Base-by-base conservation (phyloP, 2,329 filamentous ascomycete species). In the Cordyceps fumosorosea region DNA sequence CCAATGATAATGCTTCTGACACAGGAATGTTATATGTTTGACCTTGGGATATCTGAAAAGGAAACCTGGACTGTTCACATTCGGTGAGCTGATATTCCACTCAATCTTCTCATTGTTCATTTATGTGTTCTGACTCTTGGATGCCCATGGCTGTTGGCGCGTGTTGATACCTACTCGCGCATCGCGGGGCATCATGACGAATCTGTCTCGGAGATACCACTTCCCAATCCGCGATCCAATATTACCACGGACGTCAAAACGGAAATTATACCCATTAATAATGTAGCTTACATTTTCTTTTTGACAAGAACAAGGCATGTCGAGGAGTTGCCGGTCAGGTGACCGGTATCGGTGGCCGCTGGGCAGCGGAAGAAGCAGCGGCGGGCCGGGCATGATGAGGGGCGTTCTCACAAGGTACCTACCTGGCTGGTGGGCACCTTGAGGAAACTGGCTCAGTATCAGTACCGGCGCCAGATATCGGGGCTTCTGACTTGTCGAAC, bases 251-350 rank as follows among this genome's bases (percentile, higher is more conserved):
- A 32, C 26, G 16, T 1, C 5, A 18, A 45, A 18, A 12, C 37
- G 5, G 20, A 22, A 5, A 7, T 50, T 4, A n/a, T 54, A 7
- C 3, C 34, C 7, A 52, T 52, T 20, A 16, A 14, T 20, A n/a
- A 8, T 26, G 24, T 16, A 26, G 16, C 11, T 29, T 54, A 37
- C 14, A 10, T 14, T 26, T 20, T 10, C 18, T 3, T 8, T 24
- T 3, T 20, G n/a, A 54, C 47, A 48, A 55, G 32, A 34, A 20
- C 10, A 60, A 11, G 50, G 29, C n/a, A 47, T 48, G 18, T 8
- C 18, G 24, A 47, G 32, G 11, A 40, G 37, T 44, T 32, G 53
- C 60, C 60, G 60, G 60, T 62, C 60, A 62, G 53, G 60, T 62
- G 60, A 62, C 60, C 60, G 60, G 60, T 62, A 16, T 42, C n/a